A percentile compares a stretch with the other conserved stretches of the same genome.
phyloP scores from a whole-genome alignment of 352 stramenopile species.

The Phytophthora fragariaefolia region DNA sequence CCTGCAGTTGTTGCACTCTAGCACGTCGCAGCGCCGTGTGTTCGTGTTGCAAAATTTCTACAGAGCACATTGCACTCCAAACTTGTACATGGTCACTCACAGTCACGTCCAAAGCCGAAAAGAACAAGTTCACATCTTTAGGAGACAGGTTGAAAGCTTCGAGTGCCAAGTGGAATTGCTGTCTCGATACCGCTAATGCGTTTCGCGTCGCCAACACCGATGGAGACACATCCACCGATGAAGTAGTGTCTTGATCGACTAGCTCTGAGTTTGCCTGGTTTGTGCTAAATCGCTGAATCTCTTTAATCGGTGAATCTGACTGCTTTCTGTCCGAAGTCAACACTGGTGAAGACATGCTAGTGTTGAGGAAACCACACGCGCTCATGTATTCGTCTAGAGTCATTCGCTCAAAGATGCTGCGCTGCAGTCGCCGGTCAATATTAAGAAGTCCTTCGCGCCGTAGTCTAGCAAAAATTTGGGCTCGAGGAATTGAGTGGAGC shows the following conservation, averaged over 20 bases:
- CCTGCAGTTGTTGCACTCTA: constrained; percentile 53
- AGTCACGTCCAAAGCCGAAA: constrained; percentile 59
- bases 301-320: constrained; percentile 14
- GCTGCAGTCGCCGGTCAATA: constrained; percentile 45
- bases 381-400: constrained; percentile 68
- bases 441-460: constrained; percentile 62
- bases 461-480: constrained; percentile 63
- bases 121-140: constrained; percentile 67
- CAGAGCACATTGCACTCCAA: constrained; percentile 52
- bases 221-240: constrained; percentile 27
- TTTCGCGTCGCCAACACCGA: constrained; percentile 33
- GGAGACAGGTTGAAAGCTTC: constrained; percentile 55
- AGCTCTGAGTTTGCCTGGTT: constrained; percentile 10
- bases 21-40: constrained; percentile 53
- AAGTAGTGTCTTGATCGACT: background rate
- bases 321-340: constrained; percentile 4
- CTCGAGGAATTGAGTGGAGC: constrained; percentile 44
- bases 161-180: constrained; percentile 66
- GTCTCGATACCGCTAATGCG: constrained; percentile 52
- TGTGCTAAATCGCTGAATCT: constrained; percentile 23
- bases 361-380: constrained; percentile 48
- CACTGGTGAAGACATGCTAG: background rate
- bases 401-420: constrained; percentile 55
- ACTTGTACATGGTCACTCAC: constrained; percentile 58
- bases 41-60: constrained; percentile 54